These are phyloP conservation scores for Eimeria acervulina DNA, from an alignment of 169 alveolate species.

Conservation along the genomic window DNA sequence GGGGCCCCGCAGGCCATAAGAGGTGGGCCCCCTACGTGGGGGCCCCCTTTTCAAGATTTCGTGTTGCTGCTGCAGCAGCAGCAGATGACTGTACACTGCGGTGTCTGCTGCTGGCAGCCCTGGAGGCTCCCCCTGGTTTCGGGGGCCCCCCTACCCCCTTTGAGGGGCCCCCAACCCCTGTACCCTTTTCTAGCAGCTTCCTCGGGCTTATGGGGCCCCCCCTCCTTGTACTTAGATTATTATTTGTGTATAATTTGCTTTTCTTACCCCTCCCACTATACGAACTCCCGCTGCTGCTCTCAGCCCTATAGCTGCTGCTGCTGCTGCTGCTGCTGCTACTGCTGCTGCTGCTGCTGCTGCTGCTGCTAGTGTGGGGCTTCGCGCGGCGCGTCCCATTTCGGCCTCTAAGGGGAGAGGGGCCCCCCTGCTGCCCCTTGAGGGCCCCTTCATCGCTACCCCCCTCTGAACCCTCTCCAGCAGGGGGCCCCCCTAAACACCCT, in stretches of 20 bases:
- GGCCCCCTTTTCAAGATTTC: not conserved
- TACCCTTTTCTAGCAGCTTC: not conserved
- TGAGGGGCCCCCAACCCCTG: constrained; percentile 24
- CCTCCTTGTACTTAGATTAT: constrained; percentile 10
- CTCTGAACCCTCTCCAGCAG: not conserved
- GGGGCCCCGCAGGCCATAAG: constrained; percentile 14
- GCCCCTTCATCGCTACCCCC: not conserved
- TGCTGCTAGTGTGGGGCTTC: not conserved
- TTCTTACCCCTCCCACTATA: not conserved
- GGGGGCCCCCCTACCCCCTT: not conserved
- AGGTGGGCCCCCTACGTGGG: not conserved
- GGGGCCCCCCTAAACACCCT: not conserved
- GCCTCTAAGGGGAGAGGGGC: constrained; percentile 33
- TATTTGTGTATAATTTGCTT: not conserved
- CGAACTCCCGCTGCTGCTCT: constrained; percentile 54
- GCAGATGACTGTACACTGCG: constrained; percentile 48
- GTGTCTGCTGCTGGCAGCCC: constrained; percentile 35
- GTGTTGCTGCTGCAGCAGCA: constrained; percentile 37
- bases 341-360: constrained; percentile 69
- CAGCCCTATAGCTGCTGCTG: constrained; percentile 57
- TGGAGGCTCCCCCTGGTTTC: not conserved
- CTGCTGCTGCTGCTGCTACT: constrained; percentile 63
- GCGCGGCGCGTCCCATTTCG: constrained; percentile 51
- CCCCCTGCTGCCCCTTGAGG: constrained; percentile 52
- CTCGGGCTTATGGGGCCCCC: constrained; percentile 38